These are phyloP conservation scores for Vitis vinifera DNA, from an alignment of 164 flowering plant genomes.

Conservation along the genomic window DNA sequence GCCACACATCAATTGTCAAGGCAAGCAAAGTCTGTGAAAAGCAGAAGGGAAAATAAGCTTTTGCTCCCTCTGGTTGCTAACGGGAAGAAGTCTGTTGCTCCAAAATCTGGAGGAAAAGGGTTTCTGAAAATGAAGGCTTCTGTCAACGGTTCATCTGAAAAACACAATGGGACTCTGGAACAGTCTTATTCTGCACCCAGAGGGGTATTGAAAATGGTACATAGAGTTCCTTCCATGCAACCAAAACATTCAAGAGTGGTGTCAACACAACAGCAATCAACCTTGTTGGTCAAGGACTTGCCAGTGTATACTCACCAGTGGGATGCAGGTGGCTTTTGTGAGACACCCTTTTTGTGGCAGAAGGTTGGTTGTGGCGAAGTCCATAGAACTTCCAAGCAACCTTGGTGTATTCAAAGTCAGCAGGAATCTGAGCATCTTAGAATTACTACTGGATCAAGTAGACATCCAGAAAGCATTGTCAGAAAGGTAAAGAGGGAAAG, in stretches of 20 bases:
- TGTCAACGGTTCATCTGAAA: too few relatives aligned
- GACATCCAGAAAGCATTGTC: constrained; percentile 3
- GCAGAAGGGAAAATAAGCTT: constrained; percentile 5
- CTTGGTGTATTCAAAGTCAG: constrained; percentile 13
- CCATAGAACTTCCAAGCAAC: neutral
- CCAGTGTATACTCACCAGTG: constrained; percentile 10
- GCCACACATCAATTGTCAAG: constrained; percentile 4
- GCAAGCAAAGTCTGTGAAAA: constrained; percentile 11
- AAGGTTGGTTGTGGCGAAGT: too few relatives aligned
- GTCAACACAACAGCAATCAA: too few relatives aligned
- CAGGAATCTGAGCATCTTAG: constrained; percentile 7
- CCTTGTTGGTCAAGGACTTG: neutral
- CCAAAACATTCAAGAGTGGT: too few relatives aligned
- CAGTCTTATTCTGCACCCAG: constrained; percentile 23
- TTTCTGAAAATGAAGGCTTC: too few relatives aligned
- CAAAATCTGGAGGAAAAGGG: too few relatives aligned
- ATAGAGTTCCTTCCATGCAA: too few relatives aligned
- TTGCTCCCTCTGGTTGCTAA: constrained; percentile 12
- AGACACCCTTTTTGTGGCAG: too few relatives aligned
- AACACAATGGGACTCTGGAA: neutral
- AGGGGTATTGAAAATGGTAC: constrained; percentile 33
- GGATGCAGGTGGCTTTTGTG: too few relatives aligned
- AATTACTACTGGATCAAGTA: constrained; percentile 6
- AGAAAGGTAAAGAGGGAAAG: constrained; percentile 15
- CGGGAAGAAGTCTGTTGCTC: too few relatives aligned